Conservation (phyloP, 2,329 filamentous ascomycete species). For the Venturia asperata region DNA sequence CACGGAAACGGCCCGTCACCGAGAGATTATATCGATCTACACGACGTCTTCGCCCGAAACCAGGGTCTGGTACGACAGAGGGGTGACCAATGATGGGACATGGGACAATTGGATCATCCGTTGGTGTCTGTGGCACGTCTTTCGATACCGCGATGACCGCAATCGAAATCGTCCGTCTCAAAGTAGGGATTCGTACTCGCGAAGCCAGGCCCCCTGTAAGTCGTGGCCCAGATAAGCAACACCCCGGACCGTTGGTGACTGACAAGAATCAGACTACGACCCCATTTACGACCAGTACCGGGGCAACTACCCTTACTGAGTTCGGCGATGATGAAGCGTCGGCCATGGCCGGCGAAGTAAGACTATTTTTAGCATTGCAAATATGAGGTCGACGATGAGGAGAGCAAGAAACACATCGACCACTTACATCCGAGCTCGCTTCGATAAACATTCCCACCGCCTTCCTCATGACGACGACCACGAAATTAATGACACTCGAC, state of each 20-base stretch:
- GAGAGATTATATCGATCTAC: slow-evolving; percentile 39
- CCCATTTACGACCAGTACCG: slow-evolving; percentile 13
- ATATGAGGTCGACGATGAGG: neutral
- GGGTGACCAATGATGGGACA: slow-evolving; percentile 34
- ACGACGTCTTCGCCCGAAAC: slow-evolving; percentile 34
- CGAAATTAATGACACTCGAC: neutral
- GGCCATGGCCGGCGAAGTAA: neutral
- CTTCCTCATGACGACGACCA: neutral
- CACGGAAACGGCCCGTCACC: slow-evolving; percentile 42
- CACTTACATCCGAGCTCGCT: neutral
- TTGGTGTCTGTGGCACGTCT: slow-evolving; percentile 48
- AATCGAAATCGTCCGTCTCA: slow-evolving; percentile 24
- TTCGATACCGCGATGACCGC: slow-evolving; percentile 41
- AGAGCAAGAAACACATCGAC: neutral
- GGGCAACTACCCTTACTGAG: neutral
- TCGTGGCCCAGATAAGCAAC: neutral
- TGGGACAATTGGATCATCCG: slow-evolving; percentile 46
- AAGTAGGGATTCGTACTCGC: neutral
- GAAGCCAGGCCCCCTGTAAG: slow-evolving; percentile 2
- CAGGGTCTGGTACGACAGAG: slow-evolving; percentile 36
- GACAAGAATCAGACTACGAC: slow-evolving; percentile 1
- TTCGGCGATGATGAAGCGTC: neutral
- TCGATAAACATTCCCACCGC: neutral
- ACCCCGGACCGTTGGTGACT: neutral
- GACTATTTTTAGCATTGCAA: neutral